A percentile compares a stretch with the other conserved stretches of the same genome.
These are phyloP conservation scores for Hymenoscyphus linearis DNA, from an alignment of 2,329 filamentous ascomycete genomes.

Conservation along the genomic window DNA sequence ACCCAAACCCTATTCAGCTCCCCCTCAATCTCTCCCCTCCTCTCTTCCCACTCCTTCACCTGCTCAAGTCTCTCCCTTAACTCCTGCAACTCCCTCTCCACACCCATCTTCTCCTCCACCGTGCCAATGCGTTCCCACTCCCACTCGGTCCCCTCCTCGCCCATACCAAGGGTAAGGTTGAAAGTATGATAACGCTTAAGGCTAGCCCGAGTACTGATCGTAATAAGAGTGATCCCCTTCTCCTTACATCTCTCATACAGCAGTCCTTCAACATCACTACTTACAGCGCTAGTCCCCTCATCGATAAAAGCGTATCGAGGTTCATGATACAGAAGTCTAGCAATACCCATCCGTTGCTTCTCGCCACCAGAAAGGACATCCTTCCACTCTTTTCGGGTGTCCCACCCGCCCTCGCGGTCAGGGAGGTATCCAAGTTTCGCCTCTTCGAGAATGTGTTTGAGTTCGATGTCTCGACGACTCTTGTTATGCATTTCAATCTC, in stretches of 20 bases:
- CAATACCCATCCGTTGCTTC: slow-evolving; percentile 93
- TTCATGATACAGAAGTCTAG: slow-evolving; percentile 88
- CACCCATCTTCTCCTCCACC: slow-evolving; percentile 84
- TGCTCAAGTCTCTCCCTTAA: slow-evolving; percentile 72
- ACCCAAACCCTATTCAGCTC: slow-evolving; percentile 55
- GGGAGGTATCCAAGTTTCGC: slow-evolving; percentile 85
- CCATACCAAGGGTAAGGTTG: slow-evolving; percentile 79
- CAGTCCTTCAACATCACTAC: slow-evolving; percentile 87
- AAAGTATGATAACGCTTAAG: slow-evolving; percentile 94
- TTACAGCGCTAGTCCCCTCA: slow-evolving; percentile 91
- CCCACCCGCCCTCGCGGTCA: slow-evolving; percentile 90
- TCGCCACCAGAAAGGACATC: slow-evolving; percentile 95
- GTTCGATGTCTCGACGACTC: slow-evolving; percentile 69
- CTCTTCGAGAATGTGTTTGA: slow-evolving; percentile 73
- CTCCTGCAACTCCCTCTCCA: slow-evolving; percentile 85
- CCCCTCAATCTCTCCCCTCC: slow-evolving; percentile 73
- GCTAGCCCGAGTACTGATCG: slow-evolving; percentile 88
- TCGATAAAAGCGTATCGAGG: slow-evolving; percentile 92
- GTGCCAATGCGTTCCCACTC: slow-evolving; percentile 92
- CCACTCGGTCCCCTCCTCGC: slow-evolving; percentile 80
- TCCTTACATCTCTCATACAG: slow-evolving; percentile 92
- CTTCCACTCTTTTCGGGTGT: slow-evolving; percentile 97
- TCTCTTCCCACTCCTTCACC: slow-evolving; percentile 77
- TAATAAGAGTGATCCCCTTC: slow-evolving; percentile 90
- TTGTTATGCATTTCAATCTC: slow-evolving; percentile 88